Percentiles rank a stretch among this genome's conserved stretches.
Conservation (phyloP, 2,329 filamentous ascomycete genomes). For the Didymella keratinophila region DNA sequence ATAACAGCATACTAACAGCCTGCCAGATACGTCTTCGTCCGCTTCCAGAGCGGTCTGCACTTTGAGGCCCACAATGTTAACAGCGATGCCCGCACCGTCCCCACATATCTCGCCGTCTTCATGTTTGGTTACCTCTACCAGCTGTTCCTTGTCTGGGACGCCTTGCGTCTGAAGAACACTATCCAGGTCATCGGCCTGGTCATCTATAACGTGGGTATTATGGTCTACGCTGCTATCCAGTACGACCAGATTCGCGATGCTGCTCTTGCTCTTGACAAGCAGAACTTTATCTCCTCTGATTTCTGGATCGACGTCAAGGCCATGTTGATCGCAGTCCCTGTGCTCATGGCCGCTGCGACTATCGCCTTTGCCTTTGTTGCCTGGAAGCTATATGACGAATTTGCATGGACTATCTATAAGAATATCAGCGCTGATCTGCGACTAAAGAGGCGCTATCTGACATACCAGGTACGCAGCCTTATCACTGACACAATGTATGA, state of each 20-base stretch:
- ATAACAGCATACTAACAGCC: not conserved
- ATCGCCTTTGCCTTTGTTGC: slow-evolving; percentile 77
- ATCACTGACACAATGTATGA: not conserved
- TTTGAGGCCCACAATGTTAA: slow-evolving; percentile 52
- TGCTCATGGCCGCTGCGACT: slow-evolving; percentile 79
- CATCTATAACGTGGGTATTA: slow-evolving; percentile 86
- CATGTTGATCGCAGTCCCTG: slow-evolving; percentile 84
- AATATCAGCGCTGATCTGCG: slow-evolving; percentile 96
- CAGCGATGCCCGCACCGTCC: slow-evolving; percentile 71
- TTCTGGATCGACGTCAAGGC: slow-evolving; percentile 77
- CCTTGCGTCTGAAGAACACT: slow-evolving; percentile 92
- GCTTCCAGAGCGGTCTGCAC: slow-evolving; percentile 73
- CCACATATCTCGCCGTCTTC: slow-evolving; percentile 94
- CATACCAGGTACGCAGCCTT: slow-evolving; percentile 78
- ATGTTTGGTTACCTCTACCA: slow-evolving; percentile 98
- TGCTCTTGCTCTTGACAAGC: slow-evolving; percentile 61
- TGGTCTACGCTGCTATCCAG: slow-evolving; percentile 93
- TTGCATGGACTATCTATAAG: slow-evolving; percentile 99
- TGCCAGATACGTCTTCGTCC: slow-evolving; percentile 71
- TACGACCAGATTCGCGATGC: slow-evolving; percentile 87
- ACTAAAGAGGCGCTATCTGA: slow-evolving; percentile 95
- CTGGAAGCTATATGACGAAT: slow-evolving; percentile 98
- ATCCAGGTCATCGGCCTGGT: slow-evolving; percentile 98
- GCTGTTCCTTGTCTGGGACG: slow-evolving; percentile 89
- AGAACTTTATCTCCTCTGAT: slow-evolving; percentile 56